Base-by-base conservation (phyloP, 2,329 filamentous ascomycete genomes). In the Chaetothyriales sp. region DNA sequence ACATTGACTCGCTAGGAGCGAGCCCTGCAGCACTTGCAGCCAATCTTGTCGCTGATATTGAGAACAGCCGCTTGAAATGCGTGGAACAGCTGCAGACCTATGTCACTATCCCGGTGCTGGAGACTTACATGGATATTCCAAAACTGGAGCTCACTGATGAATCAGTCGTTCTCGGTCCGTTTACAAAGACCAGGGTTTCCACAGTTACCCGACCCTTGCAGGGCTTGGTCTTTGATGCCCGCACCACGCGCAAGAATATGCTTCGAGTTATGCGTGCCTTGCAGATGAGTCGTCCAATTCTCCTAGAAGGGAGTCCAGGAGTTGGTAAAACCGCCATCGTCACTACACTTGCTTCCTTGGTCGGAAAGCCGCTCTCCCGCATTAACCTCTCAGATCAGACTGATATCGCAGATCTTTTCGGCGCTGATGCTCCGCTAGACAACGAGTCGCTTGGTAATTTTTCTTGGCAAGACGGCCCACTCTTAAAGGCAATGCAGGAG, bases 331-430 rank as follows among this genome's bases (percentile, higher is more conserved):
- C 92, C 0, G 94, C 90, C 1, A 76, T 99, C 13, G 81, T 99
- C 19, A 83, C 85, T 46, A 89, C 92, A 0, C 73, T 98, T 46
- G 86, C 94, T 1, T 78, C 79, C 59, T 82, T 83, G 3, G 85
- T 87, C 57, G 88, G 89, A 4, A 83, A 83, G 56, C 84, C 86
- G 6, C 70, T 99, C 56, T 95, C 89, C 0, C 80, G 92, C 61
- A 95, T 99, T 69, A 99, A 99, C 64, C 74, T 99, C 54, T 97
- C 92, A 0, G 92, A 98, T 61, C 92, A 98, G 69, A 98, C 94
- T 0, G 92, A 98, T 67, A 72, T 98, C 48, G 95, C 97, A 78
- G 92, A 98, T 65, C 73, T 98, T 1, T 98, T 98, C 65, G 92
- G 92, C 54, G 95, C 90, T 0, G 92, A 98, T 70, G 88, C 95